Percentiles rank a stretch among this genome's conserved stretches.
Evolutionary conservation across 768 basidiomycete species (phyloP).

Genomic region (Gyrodon lividus): DNA sequence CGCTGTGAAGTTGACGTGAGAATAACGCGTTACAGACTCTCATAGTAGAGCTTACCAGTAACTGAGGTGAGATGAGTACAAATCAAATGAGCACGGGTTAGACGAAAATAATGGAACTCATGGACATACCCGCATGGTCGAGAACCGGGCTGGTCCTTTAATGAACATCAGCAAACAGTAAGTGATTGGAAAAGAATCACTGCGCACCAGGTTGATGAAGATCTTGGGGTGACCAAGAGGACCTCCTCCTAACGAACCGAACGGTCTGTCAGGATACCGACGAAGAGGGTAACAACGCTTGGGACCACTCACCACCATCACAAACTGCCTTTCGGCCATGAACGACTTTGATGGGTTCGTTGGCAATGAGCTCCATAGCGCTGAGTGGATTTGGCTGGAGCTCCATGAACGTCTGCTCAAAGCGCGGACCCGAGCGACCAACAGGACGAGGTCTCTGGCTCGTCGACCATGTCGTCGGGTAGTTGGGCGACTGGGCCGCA

Average conservation of each 20-base stretch:
- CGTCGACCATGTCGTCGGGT: slow-evolving; percentile 79
- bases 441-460: slow-evolving; percentile 71
- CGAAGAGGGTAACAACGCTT: background rate
- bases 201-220: slow-evolving; percentile 87
- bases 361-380: slow-evolving; percentile 85
- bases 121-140: slow-evolving; percentile 82
- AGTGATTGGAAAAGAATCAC: background rate
- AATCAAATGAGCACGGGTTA: slow-evolving; percentile 6
- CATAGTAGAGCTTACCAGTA: slow-evolving; percentile 44
- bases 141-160: slow-evolving; percentile 83
- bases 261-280: slow-evolving; percentile 7
- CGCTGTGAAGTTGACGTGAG: slow-evolving; percentile 46
- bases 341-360: slow-evolving; percentile 84
- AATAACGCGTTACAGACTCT: background rate
- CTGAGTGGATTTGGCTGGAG: slow-evolving; percentile 87
- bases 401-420: slow-evolving; percentile 88
- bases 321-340: slow-evolving; percentile 85
- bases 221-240: slow-evolving; percentile 96
- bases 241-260: slow-evolving; percentile 68
- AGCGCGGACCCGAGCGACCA: slow-evolving; percentile 66
- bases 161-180: slow-evolving; percentile 7
- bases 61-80: slow-evolving; percentile 26
- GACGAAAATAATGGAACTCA: slow-evolving; percentile 2
- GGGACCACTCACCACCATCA: slow-evolving; percentile 79
- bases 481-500: slow-evolving; percentile 79